Evolutionary conservation across 1,139 yeast species (phyloP), one percentile per base, ranked within the genome.

Genomic region (Candida frijolesensis): DNA sequence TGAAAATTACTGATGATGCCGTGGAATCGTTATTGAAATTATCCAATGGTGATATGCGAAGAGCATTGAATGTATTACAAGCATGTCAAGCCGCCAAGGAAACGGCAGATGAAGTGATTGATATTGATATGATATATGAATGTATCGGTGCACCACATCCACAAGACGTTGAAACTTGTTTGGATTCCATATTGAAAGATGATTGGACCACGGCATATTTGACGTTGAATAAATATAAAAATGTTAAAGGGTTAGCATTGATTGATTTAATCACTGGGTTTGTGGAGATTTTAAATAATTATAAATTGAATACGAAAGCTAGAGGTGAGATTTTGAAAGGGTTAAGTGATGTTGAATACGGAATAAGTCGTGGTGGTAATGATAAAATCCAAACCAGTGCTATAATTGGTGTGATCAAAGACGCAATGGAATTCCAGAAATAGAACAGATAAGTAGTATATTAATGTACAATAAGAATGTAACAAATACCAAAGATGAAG

Each of bases 141-240:
- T 92, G 98, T 67, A 85, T 95, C 46, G 99, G 99, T 2, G 92
- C 96, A 0, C 98, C 99, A 2, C 88, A 87, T 57, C 99, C 99
- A 0, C 79, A 77, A 44, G 97, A 92, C 59, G 79, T 94, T 33
- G 89, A 87, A 60, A 74, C 83, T 0, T 85, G 90, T 10, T 72
- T 94, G 54, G 86, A 87, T 57, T 80, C 94, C 7, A 83, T 94
- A 34, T 72, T 95, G 64, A 84, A 84, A 58, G 96, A 90, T 54
- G 96, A 91, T 62, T 92, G 97, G 96, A 80, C 89, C 18, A 83
- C 92, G 3, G 83, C 96, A 0, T 80, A 80, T 60, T 70, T 78
- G 42, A 87, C 96, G 1, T 72, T 92, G 60, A 77, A 76, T 19
- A 77, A 74, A 52, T 75, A 87, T 59, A 87, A 92, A 58, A 78